Base-by-base conservation (phyloP, 176 grass and related monocot genomes). In the Eleusine coracana region DNA sequence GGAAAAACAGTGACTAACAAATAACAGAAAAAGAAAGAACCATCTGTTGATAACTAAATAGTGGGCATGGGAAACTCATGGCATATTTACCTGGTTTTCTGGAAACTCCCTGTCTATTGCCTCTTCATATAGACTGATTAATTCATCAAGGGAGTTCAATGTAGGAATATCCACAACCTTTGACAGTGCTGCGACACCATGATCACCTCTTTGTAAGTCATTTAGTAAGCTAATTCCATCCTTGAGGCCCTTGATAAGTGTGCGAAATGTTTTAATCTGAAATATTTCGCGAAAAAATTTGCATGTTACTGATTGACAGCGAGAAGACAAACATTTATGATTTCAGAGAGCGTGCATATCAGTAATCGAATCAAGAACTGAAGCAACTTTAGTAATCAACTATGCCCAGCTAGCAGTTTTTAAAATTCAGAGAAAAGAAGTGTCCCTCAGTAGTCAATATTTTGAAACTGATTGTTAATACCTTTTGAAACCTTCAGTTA, bases 211-310 rank as follows among this genome's bases (percentile, higher is more conserved):
- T 84, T 68, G 77, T 72, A 98, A 82, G 5, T 84, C 61, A 78
- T 83, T 86, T 74, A 98, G 79, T 85, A 98, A 89, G 80, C 90
- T 80, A 74, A 91, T 82, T 77, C 90, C 96, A 77, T 82, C 69
- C 69, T 83, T 77, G 37, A 98, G 82, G 74, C 96, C 92, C 66
- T 95, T 95, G 86, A 95, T 83, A 92, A 98, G 88, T 71, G 71
- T 86, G 38, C 83, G 85, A 79, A 98, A 98, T 59, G 90, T 83
- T 90, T 98, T 98, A 78, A 93, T 83, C 96, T 98, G 86, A 77
- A 82, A 73, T 23, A 84, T n/a, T 17, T n/a, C 79, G 81, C 4
- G 76, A 89, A 77, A 38, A 23, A n/a, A 6, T 15, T 71, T 66
- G 25, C 38, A 71, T 81, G 45, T 65, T 46, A 85, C 7, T 51